These are phyloP conservation scores for Dictyostelium discoideum DNA, from an alignment of 78 protist species.

Conservation along the genomic window DNA sequence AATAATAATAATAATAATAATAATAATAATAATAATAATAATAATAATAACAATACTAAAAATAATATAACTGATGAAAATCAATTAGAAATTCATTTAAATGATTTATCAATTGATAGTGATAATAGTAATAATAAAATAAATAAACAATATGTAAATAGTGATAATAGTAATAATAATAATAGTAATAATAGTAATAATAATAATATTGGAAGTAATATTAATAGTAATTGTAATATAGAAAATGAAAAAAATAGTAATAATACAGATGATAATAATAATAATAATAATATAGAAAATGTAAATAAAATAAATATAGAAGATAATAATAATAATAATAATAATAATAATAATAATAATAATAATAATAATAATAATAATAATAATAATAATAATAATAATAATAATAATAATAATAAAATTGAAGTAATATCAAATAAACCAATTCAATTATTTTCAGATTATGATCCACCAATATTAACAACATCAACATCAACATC, in stretches of 20 bases:
- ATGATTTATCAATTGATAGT: neutral
- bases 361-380: neutral
- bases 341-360: neutral
- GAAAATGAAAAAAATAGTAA: neutral
- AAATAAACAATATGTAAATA: neutral
- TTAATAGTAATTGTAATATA: neutral
- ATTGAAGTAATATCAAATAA: neutral
- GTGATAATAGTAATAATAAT: slow-evolving; percentile 3
- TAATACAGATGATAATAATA: neutral
- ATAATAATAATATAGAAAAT: neutral
- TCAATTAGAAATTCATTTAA: neutral
- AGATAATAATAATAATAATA: neutral
- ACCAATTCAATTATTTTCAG: neutral
- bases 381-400: neutral
- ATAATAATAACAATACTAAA: neutral
- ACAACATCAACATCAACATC: neutral
- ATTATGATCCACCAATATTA: slow-evolving; percentile 7
- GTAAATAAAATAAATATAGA: too few relatives aligned
- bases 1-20: neutral
- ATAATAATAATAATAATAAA: neutral
- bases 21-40: neutral
- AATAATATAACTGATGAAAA: neutral
- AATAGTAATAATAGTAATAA: neutral
- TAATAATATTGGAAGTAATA: neutral
- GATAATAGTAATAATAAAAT: neutral